A percentile compares a stretch with the other conserved stretches of the same genome.
Evolutionary conservation across 192 early-diverging fungal genomes (phyloP).

Genomic region (Coemansia sp.): DNA sequence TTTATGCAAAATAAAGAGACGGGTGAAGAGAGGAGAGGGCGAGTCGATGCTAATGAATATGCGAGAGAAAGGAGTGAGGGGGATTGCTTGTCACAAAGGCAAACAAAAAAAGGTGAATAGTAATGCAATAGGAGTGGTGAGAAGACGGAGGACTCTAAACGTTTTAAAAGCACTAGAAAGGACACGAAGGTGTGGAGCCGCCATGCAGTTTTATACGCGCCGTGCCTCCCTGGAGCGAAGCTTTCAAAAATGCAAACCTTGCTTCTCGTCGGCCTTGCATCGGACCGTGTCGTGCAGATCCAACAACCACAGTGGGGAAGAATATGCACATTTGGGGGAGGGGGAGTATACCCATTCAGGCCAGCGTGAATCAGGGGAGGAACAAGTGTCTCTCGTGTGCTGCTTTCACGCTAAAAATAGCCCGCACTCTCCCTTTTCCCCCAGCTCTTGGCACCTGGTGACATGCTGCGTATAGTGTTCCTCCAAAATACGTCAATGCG

Average conservation of each 20-base stretch:
- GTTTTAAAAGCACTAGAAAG: neutral
- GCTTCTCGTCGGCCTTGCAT: neutral
- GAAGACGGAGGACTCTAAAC: neutral
- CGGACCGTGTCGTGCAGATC: neutral
- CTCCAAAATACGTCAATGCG: neutral
- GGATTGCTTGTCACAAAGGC: neutral
- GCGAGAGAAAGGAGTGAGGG: neutral
- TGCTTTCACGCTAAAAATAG: constrained; percentile 1
- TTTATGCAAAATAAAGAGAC: neutral
- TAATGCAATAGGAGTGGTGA: constrained; percentile 7
- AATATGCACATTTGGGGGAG: neutral
- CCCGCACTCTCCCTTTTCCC: neutral
- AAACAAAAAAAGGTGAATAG: neutral
- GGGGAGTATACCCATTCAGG: neutral
- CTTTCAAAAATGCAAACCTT: neutral
- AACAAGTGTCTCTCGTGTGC: neutral
- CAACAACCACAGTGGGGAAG: neutral
- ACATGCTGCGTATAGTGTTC: neutral
- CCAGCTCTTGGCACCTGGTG: constrained; percentile 9
- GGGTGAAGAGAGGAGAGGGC: neutral
- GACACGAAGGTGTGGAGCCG: neutral
- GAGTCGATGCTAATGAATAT: constrained; percentile 12
- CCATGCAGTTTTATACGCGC: constrained; percentile 5
- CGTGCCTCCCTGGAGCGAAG: neutral
- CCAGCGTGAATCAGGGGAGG: constrained; percentile 3